phyloP scores from a whole-genome alignment of 2,329 filamentous ascomycete species.

The Fusarium verticillioides region DNA sequence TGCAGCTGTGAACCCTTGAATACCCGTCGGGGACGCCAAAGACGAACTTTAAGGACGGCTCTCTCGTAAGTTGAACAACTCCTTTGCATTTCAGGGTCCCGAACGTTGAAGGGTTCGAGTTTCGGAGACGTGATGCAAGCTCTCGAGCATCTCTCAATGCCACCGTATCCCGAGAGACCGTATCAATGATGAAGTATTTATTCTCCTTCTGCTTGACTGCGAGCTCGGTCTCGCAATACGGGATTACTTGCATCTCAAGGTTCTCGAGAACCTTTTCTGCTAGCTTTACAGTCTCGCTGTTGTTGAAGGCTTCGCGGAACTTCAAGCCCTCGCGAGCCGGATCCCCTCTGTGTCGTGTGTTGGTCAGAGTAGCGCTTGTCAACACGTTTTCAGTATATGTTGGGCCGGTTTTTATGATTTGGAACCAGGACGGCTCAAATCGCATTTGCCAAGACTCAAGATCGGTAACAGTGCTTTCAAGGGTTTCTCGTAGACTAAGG shows the following conservation, averaged over 20 bases:
- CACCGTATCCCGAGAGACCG: not conserved
- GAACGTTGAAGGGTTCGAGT: not conserved
- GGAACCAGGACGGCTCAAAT: constrained; percentile 2
- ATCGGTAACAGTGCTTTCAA: not conserved
- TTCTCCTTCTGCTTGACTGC: not conserved
- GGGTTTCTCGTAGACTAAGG: not conserved
- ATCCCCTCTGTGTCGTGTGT: not conserved
- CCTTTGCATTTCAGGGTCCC: not conserved
- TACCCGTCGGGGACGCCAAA: not conserved
- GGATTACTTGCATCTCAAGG: not conserved
- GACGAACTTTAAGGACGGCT: not conserved
- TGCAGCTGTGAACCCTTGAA: not conserved
- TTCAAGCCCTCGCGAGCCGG: not conserved
- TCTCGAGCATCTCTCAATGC: not conserved
- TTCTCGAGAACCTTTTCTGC: not conserved
- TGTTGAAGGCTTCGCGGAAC: not conserved
- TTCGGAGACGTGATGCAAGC: not conserved
- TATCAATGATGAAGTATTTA: not conserved
- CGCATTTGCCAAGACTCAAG: constrained; percentile 4
- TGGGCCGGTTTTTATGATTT: not conserved
- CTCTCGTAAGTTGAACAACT: not conserved
- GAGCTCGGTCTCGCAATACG: not conserved
- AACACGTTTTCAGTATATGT: not conserved
- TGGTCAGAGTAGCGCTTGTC: not conserved
- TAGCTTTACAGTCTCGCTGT: not conserved